These are phyloP conservation scores for Trichoderma atroviride DNA, from an alignment of 2,329 filamentous ascomycete species.

Conservation along the genomic window DNA sequence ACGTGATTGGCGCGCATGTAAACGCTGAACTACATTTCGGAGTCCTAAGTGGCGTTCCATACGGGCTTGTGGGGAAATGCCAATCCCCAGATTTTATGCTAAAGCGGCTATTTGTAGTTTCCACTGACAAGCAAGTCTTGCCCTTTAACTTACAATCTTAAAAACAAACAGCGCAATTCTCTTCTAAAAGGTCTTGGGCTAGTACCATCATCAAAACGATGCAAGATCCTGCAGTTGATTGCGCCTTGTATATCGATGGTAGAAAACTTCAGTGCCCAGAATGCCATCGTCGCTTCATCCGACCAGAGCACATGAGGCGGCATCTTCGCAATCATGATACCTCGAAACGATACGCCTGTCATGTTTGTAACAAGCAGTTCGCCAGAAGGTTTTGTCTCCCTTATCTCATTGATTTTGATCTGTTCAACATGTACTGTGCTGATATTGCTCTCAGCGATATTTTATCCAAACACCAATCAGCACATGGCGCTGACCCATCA, in stretches of 20 bases:
- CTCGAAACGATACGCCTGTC: neutral
- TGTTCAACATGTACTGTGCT: neutral
- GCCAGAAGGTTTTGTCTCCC: neutral
- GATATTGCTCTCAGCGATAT: neutral
- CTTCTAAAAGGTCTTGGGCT: neutral
- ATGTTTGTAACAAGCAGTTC: neutral
- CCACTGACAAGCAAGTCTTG: neutral
- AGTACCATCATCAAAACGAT: neutral
- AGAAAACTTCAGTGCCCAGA: neutral
- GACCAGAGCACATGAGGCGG: neutral
- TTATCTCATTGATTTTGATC: neutral
- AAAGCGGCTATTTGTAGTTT: neutral
- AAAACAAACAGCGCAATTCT: too few species aligned
- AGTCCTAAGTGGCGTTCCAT: neutral
- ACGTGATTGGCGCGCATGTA: neutral
- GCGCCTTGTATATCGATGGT: neutral
- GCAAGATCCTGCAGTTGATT: neutral
- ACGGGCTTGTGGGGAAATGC: neutral
- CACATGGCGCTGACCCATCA: neutral
- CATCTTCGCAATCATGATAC: neutral
- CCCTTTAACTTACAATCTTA: neutral
- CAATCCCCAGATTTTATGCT: neutral
- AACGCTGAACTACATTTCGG: neutral
- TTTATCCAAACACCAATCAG: neutral
- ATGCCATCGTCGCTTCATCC: neutral